Conservation (phyloP, 768 basidiomycete genomes). For the Hypholoma sublateritium region DNA sequence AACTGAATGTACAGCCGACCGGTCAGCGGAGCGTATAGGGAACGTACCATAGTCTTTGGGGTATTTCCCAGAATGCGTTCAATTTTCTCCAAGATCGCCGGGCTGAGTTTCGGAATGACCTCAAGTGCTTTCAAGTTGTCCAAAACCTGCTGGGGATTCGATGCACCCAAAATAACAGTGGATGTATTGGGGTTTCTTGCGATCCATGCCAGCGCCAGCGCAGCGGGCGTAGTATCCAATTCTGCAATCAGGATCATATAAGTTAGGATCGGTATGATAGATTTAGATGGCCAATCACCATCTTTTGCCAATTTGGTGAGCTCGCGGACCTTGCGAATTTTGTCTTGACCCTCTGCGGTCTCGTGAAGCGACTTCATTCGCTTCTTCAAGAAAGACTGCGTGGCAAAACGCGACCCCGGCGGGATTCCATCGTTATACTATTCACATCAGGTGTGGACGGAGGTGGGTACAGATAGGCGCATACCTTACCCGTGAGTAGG, state of each 20-base stretch:
- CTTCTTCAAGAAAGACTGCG: slow-evolving; percentile 54
- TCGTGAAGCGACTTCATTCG: slow-evolving; percentile 52
- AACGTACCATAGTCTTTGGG: slow-evolving; percentile 38
- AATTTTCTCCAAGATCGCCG: slow-evolving; percentile 62
- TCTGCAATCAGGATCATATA: slow-evolving; percentile 28
- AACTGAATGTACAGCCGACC: neutral
- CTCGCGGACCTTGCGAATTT: slow-evolving; percentile 69
- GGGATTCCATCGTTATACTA: slow-evolving; percentile 80
- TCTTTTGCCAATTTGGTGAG: slow-evolving; percentile 67
- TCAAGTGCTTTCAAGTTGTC: slow-evolving; percentile 74
- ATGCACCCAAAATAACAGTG: slow-evolving; percentile 67
- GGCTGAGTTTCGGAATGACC: slow-evolving; percentile 70
- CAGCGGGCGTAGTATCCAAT: slow-evolving; percentile 55
- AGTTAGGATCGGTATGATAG: neutral
- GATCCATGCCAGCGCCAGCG: slow-evolving; percentile 80
- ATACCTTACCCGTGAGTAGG: slow-evolving; percentile 75
- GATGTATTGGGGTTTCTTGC: slow-evolving; percentile 64
- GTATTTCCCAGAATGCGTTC: slow-evolving; percentile 64
- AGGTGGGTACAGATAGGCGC: neutral
- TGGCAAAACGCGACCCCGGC: slow-evolving; percentile 66
- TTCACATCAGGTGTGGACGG: neutral
- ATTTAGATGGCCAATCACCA: slow-evolving; percentile 26
- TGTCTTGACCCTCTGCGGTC: slow-evolving; percentile 56
- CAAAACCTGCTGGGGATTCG: slow-evolving; percentile 58
- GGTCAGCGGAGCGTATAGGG: neutral